Evolutionary conservation across 2,329 filamentous ascomycete genomes (phyloP), one percentile per base, ranked within the genome.

Genomic region (Allantophomopsis cytisporea): DNA sequence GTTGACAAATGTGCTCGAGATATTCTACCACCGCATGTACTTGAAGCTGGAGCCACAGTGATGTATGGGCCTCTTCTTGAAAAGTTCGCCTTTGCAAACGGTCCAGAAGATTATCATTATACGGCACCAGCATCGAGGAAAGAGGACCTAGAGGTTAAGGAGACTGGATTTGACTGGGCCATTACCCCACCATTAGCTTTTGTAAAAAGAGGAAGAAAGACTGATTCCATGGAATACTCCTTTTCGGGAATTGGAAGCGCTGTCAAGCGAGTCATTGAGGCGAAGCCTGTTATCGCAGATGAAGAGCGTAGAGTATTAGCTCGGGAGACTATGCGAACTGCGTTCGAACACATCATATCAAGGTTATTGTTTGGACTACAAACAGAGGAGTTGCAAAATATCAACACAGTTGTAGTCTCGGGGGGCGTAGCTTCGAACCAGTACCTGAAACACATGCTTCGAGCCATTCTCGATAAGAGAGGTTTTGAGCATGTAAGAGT

Each of bases 351-450:
- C 61, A 65, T 96, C 18, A 79, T 76, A 1, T 81, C 76, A 46
- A 73, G 89, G 8, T 68, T 91, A 2, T 57, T 89, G 12, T 64
- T 91, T 34, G 81, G 74, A 1, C 63, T 94, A n/a, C 59, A 70
- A 36, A 51, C 55, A 7, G 23, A 43, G 1, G 38, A 47, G 2
- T 35, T 54, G 16, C 40, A 49, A 14, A 31, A 42, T 7, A 38
- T 78, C 7, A 59, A 62, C 7, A 80, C 80, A 1, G 63, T 96
- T 4, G 85, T 96, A 8, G 70, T 96, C 4, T 83, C 86, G 31
- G 91, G 91, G 21, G 91, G 91, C 17, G 91, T 98, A 6, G 91
- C 89, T 7, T 80, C 83, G 38, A 96, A 95, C 58, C 60, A 61
- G 38, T 95, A 82, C 56, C 65, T 98, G 33, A 73, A 79, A 56